Evolutionary conservation across 768 basidiomycete species (phyloP).

Genomic region (Leccinum uliginosum): DNA sequence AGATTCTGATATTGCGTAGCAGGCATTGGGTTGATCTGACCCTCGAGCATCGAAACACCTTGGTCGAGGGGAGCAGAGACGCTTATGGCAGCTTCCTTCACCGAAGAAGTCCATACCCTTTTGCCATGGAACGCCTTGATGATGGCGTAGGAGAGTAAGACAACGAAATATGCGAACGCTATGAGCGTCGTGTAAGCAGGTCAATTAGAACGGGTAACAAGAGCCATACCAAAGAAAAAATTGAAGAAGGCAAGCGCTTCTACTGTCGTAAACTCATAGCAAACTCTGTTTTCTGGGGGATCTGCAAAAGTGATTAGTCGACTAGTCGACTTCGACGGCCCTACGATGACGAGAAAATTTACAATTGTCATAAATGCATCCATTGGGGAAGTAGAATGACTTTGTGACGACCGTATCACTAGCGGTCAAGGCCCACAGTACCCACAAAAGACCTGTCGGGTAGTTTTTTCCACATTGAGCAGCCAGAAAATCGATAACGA

Average conservation of each 20-base stretch:
- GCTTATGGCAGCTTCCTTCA: constrained; percentile 13
- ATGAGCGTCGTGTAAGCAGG: not conserved
- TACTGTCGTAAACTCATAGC: constrained; percentile 16
- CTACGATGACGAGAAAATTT: not conserved
- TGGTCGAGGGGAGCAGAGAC: not conserved
- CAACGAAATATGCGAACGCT: constrained; percentile 24
- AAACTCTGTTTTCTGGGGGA: constrained; percentile 9
- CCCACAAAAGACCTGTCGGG: constrained; percentile 19
- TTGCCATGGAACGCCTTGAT: constrained; percentile 20
- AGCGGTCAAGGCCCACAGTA: constrained; percentile 18
- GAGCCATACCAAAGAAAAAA: constrained; percentile 23
- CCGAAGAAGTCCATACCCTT: constrained; percentile 22
- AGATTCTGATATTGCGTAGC: constrained; percentile 5
- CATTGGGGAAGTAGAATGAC: constrained; percentile 12
- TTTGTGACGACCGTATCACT: constrained; percentile 8
- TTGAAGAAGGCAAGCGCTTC: constrained; percentile 20
- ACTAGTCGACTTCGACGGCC: not conserved
- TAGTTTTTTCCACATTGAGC: not conserved
- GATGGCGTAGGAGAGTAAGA: constrained; percentile 18
- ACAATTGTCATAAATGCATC: constrained; percentile 14
- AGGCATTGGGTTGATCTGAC: constrained; percentile 7
- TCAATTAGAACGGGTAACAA: not conserved
- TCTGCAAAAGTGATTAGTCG: constrained; percentile 4
- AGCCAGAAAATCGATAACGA: not conserved
- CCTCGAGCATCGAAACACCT: constrained; percentile 4